Evolutionary conservation across 176 grass and related monocot genomes (phyloP), one percentile per base, ranked within the genome.

Genomic region (Aegilops tauschii): DNA sequence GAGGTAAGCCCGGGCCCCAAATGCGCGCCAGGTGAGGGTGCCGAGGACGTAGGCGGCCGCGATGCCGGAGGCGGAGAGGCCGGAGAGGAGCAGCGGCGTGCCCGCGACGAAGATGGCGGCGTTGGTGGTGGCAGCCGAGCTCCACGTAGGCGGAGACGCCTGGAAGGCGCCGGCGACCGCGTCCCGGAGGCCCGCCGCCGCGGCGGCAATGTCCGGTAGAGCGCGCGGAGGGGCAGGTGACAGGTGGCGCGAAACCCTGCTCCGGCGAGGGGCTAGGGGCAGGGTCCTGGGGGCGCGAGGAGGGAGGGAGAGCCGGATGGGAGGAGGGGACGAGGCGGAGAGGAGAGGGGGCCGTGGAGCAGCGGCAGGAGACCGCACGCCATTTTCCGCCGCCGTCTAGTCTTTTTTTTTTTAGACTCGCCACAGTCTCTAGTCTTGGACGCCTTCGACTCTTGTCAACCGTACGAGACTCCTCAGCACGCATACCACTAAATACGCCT

Each of bases 21-120:
- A 96, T 63, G 92, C 93, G 39, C 94, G 86, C 97, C 97, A 98
- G 0, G 92, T 94, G 40, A 94, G 86, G 61, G 82, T 94, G 23
- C 94, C 93, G 12, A 96, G 90, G 14, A 96, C 65, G 54, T 93
- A 96, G 8, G 97, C 94, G 10, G 90, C 84, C 77, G 70, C 92
- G 32, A 90, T 80, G 30, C 97, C 97, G 3, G 94, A 88, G 63
- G 89, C 62, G 75, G 97, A 93, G 35, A 98, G 94, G 39, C 94
- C 97, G 12, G 93, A 88, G 31, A 83, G 75, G 18, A 98, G 94
- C 69, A 94, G 58, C 23, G 90, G 97, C 4, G 90, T 90, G 5
- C 90, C 97, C 2, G 87, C 59, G n/a, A 96, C 17, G 35, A 98
- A 98, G 0, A 96, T 61, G 12, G 91, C 47, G n/a, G 94, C 42